phyloP scores from a whole-genome alignment of 2,329 filamentous ascomycete species.

The Clarireedia homoeocarpa region DNA sequence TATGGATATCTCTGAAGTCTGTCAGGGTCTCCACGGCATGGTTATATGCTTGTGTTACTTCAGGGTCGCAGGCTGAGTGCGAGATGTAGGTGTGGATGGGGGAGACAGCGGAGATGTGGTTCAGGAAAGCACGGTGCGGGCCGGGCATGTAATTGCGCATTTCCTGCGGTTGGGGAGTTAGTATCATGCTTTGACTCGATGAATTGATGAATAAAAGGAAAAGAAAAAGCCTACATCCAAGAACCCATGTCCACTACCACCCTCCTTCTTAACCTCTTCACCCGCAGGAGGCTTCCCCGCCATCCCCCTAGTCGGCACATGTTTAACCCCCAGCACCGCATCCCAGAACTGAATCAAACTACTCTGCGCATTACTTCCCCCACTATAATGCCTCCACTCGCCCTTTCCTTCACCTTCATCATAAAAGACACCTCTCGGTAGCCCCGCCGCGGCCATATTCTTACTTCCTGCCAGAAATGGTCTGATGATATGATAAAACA shows the following conservation, averaged over 20 bases:
- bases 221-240: conserved; percentile 13
- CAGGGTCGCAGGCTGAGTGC: conserved; percentile 34
- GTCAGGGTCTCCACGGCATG: conserved; percentile 68
- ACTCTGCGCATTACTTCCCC: conserved; percentile 89
- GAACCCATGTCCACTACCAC: conserved; percentile 13
- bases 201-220: not conserved
- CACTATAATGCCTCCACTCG: conserved; percentile 70
- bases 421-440: conserved; percentile 79
- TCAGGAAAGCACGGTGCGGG: conserved; percentile 70
- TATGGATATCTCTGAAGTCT: conserved; percentile 74
- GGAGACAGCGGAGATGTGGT: conserved; percentile 58
- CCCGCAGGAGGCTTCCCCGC: not conserved
- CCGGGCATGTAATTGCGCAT: conserved; percentile 90
- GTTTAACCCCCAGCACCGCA: conserved; percentile 74
- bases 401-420: conserved; percentile 62
- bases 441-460: conserved; percentile 79
- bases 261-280: conserved; percentile 13
- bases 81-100: conserved; percentile 65
- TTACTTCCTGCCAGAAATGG: conserved; percentile 87
- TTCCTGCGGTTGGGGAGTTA: conserved; percentile 34
- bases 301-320: conserved; percentile 37
- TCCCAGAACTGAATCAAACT: conserved; percentile 93
- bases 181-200: not conserved
- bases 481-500: conserved; percentile 84
- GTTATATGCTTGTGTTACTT: conserved; percentile 57